Conservation (phyloP, 23 red algal genomes). For the Gracilaria domingensis region DNA sequence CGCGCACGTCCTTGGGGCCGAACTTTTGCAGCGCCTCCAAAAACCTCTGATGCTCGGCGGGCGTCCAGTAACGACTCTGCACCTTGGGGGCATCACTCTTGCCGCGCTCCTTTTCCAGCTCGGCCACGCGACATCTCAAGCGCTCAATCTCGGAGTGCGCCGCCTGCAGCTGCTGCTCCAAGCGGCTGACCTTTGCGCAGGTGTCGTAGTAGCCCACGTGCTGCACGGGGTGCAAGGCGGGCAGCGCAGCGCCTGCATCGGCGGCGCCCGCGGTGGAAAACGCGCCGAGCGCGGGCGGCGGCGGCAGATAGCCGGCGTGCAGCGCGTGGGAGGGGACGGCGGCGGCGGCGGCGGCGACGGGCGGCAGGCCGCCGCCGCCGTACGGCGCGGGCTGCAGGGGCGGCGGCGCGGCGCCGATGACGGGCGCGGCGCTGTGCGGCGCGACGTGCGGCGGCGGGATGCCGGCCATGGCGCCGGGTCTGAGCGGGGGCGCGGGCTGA, state of each 20-base stretch:
- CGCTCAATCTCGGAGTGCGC: slow-evolving; percentile 71
- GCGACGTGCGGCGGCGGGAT: neutral
- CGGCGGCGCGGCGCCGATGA: neutral
- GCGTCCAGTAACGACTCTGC: slow-evolving; percentile 81
- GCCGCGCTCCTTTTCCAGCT: slow-evolving; percentile 60
- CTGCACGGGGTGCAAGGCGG: slow-evolving; percentile 3
- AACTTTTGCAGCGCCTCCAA: slow-evolving; percentile 81
- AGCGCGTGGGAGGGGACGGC: neutral
- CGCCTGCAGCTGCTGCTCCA: slow-evolving; percentile 54
- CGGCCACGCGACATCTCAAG: slow-evolving; percentile 38
- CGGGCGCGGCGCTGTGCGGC: neutral
- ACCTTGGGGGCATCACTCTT: slow-evolving; percentile 57
- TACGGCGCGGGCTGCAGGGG: slow-evolving; percentile 16
- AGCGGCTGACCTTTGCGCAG: slow-evolving; percentile 30
- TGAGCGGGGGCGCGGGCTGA: slow-evolving; percentile 1
- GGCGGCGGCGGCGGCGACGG: slow-evolving; percentile 16
- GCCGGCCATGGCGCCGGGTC: neutral
- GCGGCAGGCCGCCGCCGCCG: neutral
- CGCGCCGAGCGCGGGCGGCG: slow-evolving; percentile 22
- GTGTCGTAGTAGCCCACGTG: slow-evolving; percentile 29
- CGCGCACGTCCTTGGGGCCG: slow-evolving; percentile 83
- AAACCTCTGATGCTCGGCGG: slow-evolving; percentile 84
- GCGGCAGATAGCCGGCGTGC: neutral
- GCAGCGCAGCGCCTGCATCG: neutral
- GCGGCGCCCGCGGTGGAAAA: neutral